Evolutionary conservation across 768 basidiomycete species (phyloP), one percentile per base, ranked within the genome.

Genomic region (Leccinum disarticulatum): DNA sequence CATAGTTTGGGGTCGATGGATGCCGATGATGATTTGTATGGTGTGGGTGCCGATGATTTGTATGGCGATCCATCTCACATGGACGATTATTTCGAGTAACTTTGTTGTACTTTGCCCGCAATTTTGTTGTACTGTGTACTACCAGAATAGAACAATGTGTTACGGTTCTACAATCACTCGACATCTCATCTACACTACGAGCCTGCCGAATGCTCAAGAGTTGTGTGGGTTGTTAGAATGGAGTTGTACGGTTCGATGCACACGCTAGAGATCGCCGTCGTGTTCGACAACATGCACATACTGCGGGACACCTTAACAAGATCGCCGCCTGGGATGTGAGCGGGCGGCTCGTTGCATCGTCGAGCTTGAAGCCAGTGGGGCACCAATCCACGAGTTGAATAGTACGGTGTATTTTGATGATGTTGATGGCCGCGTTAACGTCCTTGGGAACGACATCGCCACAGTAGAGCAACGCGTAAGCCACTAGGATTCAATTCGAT

Each of bases 321-420:
- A 66, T 90, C 88, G 57, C 88, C 88, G 22, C 87, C 87, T n/a
- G 88, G 88, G 46, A 90, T 86, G 68, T 83, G 80, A 30, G 88
- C 87, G 3, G 88, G 86, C 36, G 88, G 82, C 74, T 90, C 88
- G 73, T 89, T 89, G 77, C 88, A 90, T 70, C 86, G 70, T 88
- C 89, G 15, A 79, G 79, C 76, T 88, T 88, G 85, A 88, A 89
- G 57, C 89, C 89, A 56, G 89, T 90, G 28, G 86, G 85, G 71
- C 84, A 87, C 87, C 87, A 89, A 70, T 89, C 88, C 65, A 89
- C 88, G 61, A 88, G 90, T 69, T 88, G 86, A 66, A 90, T 88
- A 30, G 88, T 90, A 52, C 87, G 81, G 78, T 86, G 88, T 28
- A 88, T 90, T 78, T 87, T 88, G 79, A 90, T 87, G 56, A 83